Evolutionary conservation across 805 yeast genomes (phyloP).

Genomic region (Saccharomycopsis selenospora): DNA sequence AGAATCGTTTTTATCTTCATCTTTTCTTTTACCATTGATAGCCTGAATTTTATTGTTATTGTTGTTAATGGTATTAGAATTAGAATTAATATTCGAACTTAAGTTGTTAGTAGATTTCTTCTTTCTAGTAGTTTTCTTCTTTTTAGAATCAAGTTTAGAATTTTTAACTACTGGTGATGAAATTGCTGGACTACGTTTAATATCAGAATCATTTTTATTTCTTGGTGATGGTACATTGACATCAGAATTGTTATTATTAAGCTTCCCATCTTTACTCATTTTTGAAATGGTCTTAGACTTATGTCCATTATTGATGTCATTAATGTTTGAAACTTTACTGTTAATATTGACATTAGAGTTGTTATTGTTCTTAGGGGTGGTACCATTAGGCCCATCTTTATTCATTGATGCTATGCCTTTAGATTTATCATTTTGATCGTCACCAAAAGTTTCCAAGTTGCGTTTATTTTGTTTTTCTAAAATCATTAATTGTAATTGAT

Average conservation of each 20-base stretch:
- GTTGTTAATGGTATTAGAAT: conserved; percentile 8
- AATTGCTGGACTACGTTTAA: background rate
- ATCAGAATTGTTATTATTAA: conserved; percentile 19
- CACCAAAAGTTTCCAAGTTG: conserved; percentile 44
- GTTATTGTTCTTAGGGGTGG: conserved; percentile 16
- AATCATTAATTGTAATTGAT: conserved; percentile 70
- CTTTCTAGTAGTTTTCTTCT: conserved; percentile 24
- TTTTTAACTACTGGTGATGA: background rate
- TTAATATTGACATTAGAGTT: conserved; percentile 20
- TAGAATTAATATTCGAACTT: too few species aligned
- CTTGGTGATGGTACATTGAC: conserved; percentile 23
- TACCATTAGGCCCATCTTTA: background rate
- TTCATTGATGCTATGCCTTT: conserved; percentile 8
- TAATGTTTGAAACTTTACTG: too few species aligned
- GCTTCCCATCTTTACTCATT: conserved; percentile 17
- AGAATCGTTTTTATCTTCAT: too few species aligned
- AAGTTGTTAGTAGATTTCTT: conserved; percentile 17
- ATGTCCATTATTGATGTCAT: conserved; percentile 13
- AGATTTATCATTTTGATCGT: conserved; percentile 36
- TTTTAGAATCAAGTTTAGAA: conserved; percentile 20
- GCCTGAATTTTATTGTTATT: too few species aligned
- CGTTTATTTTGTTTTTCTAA: conserved; percentile 72
- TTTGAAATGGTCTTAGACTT: conserved; percentile 19
- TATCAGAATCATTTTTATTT: background rate
- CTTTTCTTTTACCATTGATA: too few species aligned